Evolutionary conservation across 2,329 filamentous ascomycete species (phyloP), one percentile per base, ranked within the genome.

Genomic region (Pyrenophora tritici-repentis): DNA sequence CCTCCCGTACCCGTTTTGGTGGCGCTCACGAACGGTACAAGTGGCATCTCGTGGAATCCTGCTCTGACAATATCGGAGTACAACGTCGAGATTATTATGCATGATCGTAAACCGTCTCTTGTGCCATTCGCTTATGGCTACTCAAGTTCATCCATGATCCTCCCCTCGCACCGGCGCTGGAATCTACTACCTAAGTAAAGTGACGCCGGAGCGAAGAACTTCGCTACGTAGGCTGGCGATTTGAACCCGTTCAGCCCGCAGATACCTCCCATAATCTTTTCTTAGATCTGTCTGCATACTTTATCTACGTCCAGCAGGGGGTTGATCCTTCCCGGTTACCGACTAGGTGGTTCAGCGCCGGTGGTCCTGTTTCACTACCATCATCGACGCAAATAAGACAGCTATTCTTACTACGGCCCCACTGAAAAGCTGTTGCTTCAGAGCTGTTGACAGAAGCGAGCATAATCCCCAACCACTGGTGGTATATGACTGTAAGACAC

Each of bases 211-310:
- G 16, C 20, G 13, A 20, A 29, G 10, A 35, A 26, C 5, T 4
- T 2, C 2, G 17, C 12, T 20, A 6, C 29, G 10, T 9, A 10
- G 26, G 12, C 10, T 29, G 10, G 10, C 8, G 9, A 4, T 29
- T 13, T 13, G 26, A 3, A 29, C 26, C 24, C n/a, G 16, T 39
- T 39, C 26, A 5, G 22, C 20, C 17, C n/a, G 10, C 14, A 16
- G 16, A 13, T 22, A 22, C 31, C 8, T 47, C 13, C n/a, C 12
- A 22, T 35, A n/a, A 33, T 43, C 49, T 48, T 39, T 52, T 52
- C 44, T 52, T 52, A 48, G 49, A 22, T 31, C 39, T 52, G 8
- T 31, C 24, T 48, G 39, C 49, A 48, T 8, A 10, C 26, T 6
- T 20, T 17, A 42, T 26, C 26, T 16, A 40, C 29, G 16, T 22